Base-by-base conservation (phyloP, 169 alveolate genomes). In the Pseudocohnilembus persalinus region DNA sequence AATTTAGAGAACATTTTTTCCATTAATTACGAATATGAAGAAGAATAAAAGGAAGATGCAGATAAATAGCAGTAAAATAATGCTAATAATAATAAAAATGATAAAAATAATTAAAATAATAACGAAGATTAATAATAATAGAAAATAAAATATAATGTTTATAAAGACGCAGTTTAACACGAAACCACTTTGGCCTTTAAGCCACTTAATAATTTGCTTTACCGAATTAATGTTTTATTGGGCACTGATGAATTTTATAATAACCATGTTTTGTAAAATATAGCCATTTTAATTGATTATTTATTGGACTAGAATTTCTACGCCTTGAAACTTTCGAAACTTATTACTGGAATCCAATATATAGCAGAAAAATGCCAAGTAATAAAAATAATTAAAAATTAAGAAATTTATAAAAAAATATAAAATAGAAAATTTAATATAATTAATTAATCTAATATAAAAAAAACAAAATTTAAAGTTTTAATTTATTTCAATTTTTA, bases 331-430 rank as follows among this genome's bases (percentile, higher is more conserved):
- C 74, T 94, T 27, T 88, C 89, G 74, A 92, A 94, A 82, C 82
- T 94, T 16, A 81, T 92, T 28, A 91, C 96, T 26, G 94, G 95
- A 26, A 85, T 94, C 31, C 96, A 94, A 84, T 81, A 89, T 26
- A 82, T 94, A 25, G 83, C 93, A 0, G 88, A 88, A 29, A 91
- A 92, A 79, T 77, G 91, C 29, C 94, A 94, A n/a, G n/a, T n/a
- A n/a, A n/a, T n/a, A n/a, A n/a, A n/a, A n/a, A n/a, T n/a, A n/a
- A n/a, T n/a, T n/a, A n/a, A n/a, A n/a, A n/a, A n/a, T n/a, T n/a
- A n/a, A n/a, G n/a, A n/a, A n/a, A n/a, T n/a, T n/a, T n/a, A n/a
- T n/a, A n/a, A n/a, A n/a, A n/a, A n/a, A n/a, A n/a, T n/a, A n/a
- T n/a, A n/a, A n/a, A n/a, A n/a, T n/a, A n/a, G n/a, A n/a, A n/a